Evolutionary conservation across 805 yeast genomes (phyloP), one percentile per base, ranked within the genome.

Genomic region (Ogataea corticis): DNA sequence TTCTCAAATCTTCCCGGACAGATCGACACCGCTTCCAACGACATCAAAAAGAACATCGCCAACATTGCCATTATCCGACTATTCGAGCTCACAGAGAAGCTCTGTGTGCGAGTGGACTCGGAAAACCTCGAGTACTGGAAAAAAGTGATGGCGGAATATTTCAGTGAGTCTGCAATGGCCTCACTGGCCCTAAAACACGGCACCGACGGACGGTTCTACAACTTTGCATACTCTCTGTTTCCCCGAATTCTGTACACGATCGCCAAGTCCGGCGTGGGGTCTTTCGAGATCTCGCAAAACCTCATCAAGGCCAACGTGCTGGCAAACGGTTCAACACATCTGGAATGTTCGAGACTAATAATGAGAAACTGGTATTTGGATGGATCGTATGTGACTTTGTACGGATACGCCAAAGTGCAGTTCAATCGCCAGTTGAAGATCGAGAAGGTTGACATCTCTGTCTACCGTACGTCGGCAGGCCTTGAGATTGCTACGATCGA

Each of bases 391-490:
- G 80, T 86, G 7, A 74, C 78, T 9, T 76, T 83, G 38, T 70
- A 72, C 46, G 87, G 92, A 0, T 78, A 77, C 15, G 65, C 83
- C 33, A 80, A 80, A 50, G 78, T 86, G 9, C 69, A 80, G 6
- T 76, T 88, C 66, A 83, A 80, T 57, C 70, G 83, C 27, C 76
- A 74, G 42, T 68, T 87, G 49, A 75, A 78, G 51, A 76, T 89
- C 23, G 95, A 87, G 52, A 85, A 86, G 80, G 61, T 85, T 34
- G 95, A 87, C 56, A 68, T 84, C 50, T 76, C 75, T 19, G 63
- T 76, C 4, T 72, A 70, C 44, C 48, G 55, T 70, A 73, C 54
- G 66, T 73, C 62, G 58, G 70, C 42, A 74, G 83, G 45, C 70
- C 71, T 50, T 52, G 77, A 48, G 69, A 69, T 58, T 68, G 76